Percentiles rank a stretch among this genome's conserved stretches.
These are phyloP conservation scores for Vigna radiata DNA, from an alignment of 306 rosid genomes.

Conservation along the genomic window DNA sequence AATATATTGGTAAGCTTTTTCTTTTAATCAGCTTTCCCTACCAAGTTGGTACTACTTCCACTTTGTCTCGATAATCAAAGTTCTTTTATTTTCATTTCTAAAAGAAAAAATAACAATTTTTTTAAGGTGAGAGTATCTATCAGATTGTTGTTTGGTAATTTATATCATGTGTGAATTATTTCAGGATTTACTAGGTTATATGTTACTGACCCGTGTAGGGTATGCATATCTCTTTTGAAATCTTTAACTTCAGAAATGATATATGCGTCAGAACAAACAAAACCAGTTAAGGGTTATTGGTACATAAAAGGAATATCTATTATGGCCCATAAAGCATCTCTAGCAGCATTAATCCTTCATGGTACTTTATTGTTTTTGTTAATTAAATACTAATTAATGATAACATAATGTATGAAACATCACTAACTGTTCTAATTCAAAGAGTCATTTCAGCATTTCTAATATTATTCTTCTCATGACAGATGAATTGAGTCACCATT, in stretches of 20 bases:
- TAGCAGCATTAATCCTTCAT: neutral
- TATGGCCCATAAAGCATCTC: slow-evolving; percentile 1
- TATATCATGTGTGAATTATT: neutral
- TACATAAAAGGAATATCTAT: neutral
- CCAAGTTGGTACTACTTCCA: neutral
- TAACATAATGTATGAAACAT: neutral
- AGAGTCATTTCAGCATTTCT: neutral
- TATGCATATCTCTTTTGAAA: slow-evolving; percentile 8
- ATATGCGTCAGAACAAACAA: neutral
- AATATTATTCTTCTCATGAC: neutral
- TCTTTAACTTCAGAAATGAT: neutral
- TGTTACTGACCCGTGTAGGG: slow-evolving; percentile 19
- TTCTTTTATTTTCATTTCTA: neutral
- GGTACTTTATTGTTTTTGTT: no score
- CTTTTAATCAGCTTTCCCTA: neutral
- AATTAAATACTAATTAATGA: no score
- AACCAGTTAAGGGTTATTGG: neutral
- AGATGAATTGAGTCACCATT: neutral
- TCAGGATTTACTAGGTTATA: neutral
- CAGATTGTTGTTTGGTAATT: neutral
- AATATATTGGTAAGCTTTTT: neutral
- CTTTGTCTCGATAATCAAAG: neutral
- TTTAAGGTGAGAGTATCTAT: neutral
- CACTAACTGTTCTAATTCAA: neutral
- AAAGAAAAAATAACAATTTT: neutral